A percentile compares a stretch with the other conserved stretches of the same genome.
Conservation (phyloP, 768 basidiomycete species). For the Collybia nuda region DNA sequence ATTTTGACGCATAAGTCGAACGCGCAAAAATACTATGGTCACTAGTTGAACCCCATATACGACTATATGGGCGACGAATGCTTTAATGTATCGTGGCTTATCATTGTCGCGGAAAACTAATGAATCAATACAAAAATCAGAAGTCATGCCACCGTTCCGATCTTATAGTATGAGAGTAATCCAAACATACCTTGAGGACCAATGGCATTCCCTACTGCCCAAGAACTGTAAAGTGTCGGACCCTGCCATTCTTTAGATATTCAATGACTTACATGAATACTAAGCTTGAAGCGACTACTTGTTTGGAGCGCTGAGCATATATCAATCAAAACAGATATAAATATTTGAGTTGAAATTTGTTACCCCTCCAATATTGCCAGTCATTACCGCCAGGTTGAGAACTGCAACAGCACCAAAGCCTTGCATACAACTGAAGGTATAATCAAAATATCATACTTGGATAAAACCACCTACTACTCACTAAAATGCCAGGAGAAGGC, state of each 20-base stretch:
- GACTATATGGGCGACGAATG: slow-evolving; percentile 45
- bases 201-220: slow-evolving; percentile 51
- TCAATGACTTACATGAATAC: slow-evolving; percentile 39
- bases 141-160: background rate
- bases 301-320: slow-evolving; percentile 42
- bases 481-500: slow-evolving; percentile 51
- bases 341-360: slow-evolving; percentile 3
- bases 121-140: background rate
- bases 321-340: background rate
- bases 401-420: slow-evolving; percentile 47
- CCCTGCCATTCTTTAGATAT: too few relatives aligned
- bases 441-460: background rate
- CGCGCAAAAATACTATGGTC: slow-evolving; percentile 35
- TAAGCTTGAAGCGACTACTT: slow-evolving; percentile 44
- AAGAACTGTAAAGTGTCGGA: slow-evolving; percentile 27
- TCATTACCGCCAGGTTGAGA: slow-evolving; percentile 46
- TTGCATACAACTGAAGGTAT: slow-evolving; percentile 35
- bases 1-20: slow-evolving; percentile 42
- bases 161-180: background rate
- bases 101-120: slow-evolving; percentile 45
- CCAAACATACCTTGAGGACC: slow-evolving; percentile 36
- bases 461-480: slow-evolving; percentile 16
- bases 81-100: slow-evolving; percentile 44
- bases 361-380: slow-evolving; percentile 44
- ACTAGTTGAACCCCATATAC: slow-evolving; percentile 44